A percentile compares a stretch with the other conserved stretches of the same genome.
Conservation (phyloP, 2,329 filamentous ascomycete species). For the Aspergillus sp. region DNA sequence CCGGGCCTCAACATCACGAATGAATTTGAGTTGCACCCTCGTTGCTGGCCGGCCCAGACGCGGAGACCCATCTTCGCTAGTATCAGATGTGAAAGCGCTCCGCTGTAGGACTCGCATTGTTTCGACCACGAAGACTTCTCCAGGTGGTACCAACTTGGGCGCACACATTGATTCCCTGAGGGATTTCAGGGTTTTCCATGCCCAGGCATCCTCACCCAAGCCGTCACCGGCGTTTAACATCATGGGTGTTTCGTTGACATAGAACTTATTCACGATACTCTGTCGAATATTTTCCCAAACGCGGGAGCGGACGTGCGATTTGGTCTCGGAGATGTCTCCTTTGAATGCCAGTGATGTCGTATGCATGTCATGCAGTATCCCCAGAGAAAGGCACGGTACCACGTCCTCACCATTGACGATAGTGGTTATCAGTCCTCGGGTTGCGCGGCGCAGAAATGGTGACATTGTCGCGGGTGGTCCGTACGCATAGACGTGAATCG, state of each 20-base stretch:
- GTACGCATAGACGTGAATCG: constrained; percentile 78
- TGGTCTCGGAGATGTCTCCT: constrained; percentile 66
- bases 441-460: constrained; percentile 66
- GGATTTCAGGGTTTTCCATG: constrained; percentile 64
- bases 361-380: constrained; percentile 73
- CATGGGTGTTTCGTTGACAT: constrained; percentile 49
- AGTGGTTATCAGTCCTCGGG: constrained; percentile 72
- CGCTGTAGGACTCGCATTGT: constrained; percentile 66
- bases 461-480: constrained; percentile 74
- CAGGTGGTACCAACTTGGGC: constrained; percentile 70
- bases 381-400: constrained; percentile 71
- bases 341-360: constrained; percentile 71
- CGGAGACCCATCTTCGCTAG: constrained; percentile 43
- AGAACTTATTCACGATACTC: constrained; percentile 63
- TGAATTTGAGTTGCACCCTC: constrained; percentile 67
- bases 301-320: constrained; percentile 64
- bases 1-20: constrained; percentile 67
- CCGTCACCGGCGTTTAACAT: constrained; percentile 48
- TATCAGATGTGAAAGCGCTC: constrained; percentile 58
- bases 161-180: constrained; percentile 68
- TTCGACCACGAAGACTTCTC: constrained; percentile 73
- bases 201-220: constrained; percentile 67
- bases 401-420: constrained; percentile 72
- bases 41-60: constrained; percentile 64
- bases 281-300: constrained; percentile 66